These are phyloP conservation scores for Tylopilus plumbeoviolaceoides DNA, from an alignment of 768 basidiomycete genomes.

Conservation along the genomic window DNA sequence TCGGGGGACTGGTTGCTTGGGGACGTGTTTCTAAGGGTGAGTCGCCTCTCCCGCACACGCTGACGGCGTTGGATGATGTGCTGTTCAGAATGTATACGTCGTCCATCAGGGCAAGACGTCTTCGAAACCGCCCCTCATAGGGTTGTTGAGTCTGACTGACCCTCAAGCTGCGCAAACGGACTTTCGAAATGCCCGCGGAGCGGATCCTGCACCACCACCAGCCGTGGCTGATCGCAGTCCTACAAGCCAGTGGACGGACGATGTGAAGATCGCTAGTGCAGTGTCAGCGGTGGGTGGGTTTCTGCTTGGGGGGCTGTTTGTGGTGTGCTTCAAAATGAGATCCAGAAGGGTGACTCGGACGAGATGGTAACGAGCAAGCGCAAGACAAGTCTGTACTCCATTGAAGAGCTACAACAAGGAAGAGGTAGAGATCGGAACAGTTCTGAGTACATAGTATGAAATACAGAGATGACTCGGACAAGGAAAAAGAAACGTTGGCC, in stretches of 20 bases:
- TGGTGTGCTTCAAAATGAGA: conserved; percentile 12
- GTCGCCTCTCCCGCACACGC: conserved; percentile 10
- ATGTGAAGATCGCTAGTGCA: conserved; percentile 17
- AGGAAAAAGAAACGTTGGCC: not conserved
- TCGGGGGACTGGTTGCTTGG: conserved; percentile 61
- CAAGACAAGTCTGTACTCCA: not conserved
- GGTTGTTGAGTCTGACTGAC: conserved; percentile 44
- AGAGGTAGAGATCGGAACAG: not conserved
- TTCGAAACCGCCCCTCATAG: conserved; percentile 39
- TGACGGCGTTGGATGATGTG: not conserved
- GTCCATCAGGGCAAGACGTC: conserved; percentile 43
- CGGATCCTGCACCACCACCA: conserved; percentile 33
- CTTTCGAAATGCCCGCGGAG: conserved; percentile 41
- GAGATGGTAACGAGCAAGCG: conserved; percentile 7
- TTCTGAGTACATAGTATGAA: conserved; percentile 3
- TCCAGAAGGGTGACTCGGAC: not conserved
- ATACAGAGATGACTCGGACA: not conserved
- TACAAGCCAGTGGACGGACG: conserved; percentile 13
- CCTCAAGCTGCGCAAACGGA: conserved; percentile 30
- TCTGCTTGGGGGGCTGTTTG: conserved; percentile 31
- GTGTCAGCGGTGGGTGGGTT: conserved; percentile 34
- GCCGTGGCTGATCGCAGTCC: conserved; percentile 2
- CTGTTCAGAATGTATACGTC: conserved; percentile 49
- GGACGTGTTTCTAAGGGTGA: conserved; percentile 52
- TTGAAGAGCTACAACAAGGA: not conserved